These are phyloP conservation scores for Lablab purpureus DNA, from an alignment of 306 rosid species.

Conservation along the genomic window DNA sequence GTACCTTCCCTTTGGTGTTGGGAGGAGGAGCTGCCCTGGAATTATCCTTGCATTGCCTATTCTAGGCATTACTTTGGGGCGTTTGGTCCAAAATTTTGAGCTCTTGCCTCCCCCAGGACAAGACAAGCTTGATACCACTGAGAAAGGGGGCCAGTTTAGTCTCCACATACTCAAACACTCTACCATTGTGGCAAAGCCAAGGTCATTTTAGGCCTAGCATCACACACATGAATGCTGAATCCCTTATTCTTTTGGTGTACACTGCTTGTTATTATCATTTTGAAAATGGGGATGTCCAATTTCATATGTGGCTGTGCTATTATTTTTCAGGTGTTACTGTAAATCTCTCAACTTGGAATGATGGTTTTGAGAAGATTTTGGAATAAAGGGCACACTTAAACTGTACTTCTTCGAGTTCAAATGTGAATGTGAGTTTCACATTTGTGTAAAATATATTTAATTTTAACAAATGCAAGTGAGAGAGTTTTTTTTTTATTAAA, in stretches of 20 bases:
- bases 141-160: constrained; percentile 93
- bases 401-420: too few relatives aligned
- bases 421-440: too few relatives aligned
- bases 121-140: constrained; percentile 68
- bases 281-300: constrained; percentile 23
- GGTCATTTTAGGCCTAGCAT: constrained; percentile 29
- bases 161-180: constrained; percentile 88
- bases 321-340: too few relatives aligned
- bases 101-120: constrained; percentile 90
- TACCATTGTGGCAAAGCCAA: constrained; percentile 81
- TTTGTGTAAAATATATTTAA: too few relatives aligned
- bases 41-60: constrained; percentile 86
- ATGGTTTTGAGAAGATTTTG: too few relatives aligned
- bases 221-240: not conserved
- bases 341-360: too few relatives aligned
- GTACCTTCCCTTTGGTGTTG: constrained; percentile 89
- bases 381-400: too few relatives aligned
- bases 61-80: constrained; percentile 82
- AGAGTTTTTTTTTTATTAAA: too few relatives aligned
- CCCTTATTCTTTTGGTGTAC: not conserved
- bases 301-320: too few relatives aligned
- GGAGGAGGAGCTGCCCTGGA: constrained; percentile 92
- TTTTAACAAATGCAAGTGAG: too few relatives aligned
- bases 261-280: constrained; percentile 16
- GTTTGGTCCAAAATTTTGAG: constrained; percentile 88